These are phyloP conservation scores for Incumbomyces lentus DNA, from an alignment of 2,329 filamentous ascomycete species.

Conservation along the genomic window DNA sequence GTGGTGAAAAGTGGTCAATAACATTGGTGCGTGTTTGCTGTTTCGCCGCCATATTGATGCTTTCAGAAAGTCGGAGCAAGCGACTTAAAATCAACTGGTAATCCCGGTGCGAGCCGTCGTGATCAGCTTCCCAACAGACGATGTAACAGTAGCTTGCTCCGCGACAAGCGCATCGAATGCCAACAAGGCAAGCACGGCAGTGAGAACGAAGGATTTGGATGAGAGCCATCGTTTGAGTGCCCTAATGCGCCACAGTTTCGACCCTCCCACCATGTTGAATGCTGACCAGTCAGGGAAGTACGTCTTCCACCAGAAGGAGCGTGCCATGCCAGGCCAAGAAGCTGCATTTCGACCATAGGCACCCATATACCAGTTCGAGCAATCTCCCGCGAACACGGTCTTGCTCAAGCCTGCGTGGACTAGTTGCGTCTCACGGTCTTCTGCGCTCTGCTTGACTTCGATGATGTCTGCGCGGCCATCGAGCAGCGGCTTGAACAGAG, in stretches of 20 bases:
- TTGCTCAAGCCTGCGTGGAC: background rate
- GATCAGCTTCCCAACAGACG: no score
- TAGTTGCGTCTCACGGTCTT: background rate
- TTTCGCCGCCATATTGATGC: no score
- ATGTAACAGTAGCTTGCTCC: no score
- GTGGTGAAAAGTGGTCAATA: no score
- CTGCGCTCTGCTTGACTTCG: background rate
- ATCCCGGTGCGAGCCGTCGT: no score
- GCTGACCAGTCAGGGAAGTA: constrained; percentile 1
- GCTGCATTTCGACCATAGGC: constrained; percentile 28
- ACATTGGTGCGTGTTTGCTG: no score
- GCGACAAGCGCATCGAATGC: background rate
- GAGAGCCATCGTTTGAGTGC: background rate
- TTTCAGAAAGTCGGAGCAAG: no score
- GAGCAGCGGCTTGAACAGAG: background rate
- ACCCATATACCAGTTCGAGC: constrained; percentile 34
- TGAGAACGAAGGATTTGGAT: background rate
- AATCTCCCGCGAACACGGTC: constrained; percentile 29
- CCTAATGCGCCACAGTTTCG: background rate
- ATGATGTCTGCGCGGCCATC: background rate
- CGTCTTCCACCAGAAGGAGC: background rate
- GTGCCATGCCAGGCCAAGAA: constrained; percentile 23
- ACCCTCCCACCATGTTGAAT: background rate
- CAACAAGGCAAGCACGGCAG: background rate
- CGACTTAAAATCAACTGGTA: no score